phyloP scores from a whole-genome alignment of 2,329 filamentous ascomycete genomes.

The Ceratocystiopsis sp. region DNA sequence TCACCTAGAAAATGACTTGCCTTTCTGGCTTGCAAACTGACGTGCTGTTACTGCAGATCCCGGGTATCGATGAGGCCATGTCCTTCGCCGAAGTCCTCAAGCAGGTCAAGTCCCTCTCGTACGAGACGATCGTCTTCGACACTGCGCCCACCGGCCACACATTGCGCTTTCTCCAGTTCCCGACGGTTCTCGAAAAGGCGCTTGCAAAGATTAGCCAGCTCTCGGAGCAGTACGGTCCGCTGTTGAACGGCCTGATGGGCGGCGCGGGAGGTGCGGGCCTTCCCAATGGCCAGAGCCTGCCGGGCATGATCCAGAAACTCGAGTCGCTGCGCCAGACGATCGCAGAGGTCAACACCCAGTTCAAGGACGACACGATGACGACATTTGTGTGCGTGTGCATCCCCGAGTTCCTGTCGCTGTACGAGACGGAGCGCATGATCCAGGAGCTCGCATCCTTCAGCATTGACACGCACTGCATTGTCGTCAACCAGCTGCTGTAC shows the following conservation, averaged over 20 bases:
- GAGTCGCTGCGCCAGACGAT: constrained; percentile 88
- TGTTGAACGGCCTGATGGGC: constrained; percentile 86
- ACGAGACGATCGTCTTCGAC: constrained; percentile 98
- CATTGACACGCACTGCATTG: constrained; percentile 94
- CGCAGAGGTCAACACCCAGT: constrained; percentile 88
- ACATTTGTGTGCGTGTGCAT: constrained; percentile 99
- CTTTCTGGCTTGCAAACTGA: constrained; percentile 1
- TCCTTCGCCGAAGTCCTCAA: constrained; percentile 98
- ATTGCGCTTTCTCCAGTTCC: constrained; percentile 95
- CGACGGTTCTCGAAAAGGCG: constrained; percentile 93
- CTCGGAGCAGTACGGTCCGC: constrained; percentile 84
- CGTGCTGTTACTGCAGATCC: constrained; percentile 45
- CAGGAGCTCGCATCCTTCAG: constrained; percentile 86
- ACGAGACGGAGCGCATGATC: constrained; percentile 99
- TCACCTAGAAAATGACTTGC: neutral
- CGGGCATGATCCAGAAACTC: constrained; percentile 87
- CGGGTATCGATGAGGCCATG: constrained; percentile 98
- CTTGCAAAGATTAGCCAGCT: constrained; percentile 94
- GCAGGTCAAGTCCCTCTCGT: constrained; percentile 96
- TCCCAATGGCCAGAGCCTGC: constrained; percentile 82
- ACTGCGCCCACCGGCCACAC: constrained; percentile 97
- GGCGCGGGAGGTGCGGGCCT: constrained; percentile 35
- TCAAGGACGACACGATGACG: constrained; percentile 89
- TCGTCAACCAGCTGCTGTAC: constrained; percentile 95
- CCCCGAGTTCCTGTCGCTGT: constrained; percentile 87